Evolutionary conservation across 768 basidiomycete genomes (phyloP), one percentile per base, ranked within the genome.

Genomic region (Suillus occidentalis): DNA sequence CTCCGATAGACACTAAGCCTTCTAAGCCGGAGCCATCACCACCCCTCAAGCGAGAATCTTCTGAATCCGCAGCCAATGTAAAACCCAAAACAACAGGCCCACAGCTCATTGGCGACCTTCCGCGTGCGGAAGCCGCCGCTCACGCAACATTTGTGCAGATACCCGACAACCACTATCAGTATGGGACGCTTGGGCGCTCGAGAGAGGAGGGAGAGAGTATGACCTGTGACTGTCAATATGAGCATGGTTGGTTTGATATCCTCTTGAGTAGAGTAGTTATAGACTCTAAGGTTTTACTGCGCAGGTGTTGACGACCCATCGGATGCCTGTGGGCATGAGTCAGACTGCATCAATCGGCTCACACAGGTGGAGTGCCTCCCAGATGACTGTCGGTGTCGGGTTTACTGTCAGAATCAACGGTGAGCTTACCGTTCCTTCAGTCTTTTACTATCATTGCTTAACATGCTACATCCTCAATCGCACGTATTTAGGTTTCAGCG

Each of bases 361-460:
- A 96, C 97, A 31, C 96, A 97, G 77, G 94, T 99, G 14, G 97
- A 99, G 78, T 99, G 97, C 78, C 78, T 96, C n/a, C 80, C 86
- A 16, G 90, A 85, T 45, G 95, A 98, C 69, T 99, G 97, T 80
- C 86, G 90, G 45, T 95, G 93, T 80, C 81, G 87, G 53, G 72
- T 79, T 8, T 82, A 89, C 70, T 99, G 97, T 76, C 90, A 89
- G 74, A 99, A 99, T 74, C 97, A 98, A 79, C 86, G 97, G 97
- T 96, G 72, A 71, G 68, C 52, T 50, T 56, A 18, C 16, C 43
- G 39, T 60, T 45, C 34, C 63, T 18, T 58, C 39, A 34, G 53
- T 14, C 42, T 58, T 42, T 25, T 8, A 59, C 18, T 43, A 28
- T 56, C 55, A n/a, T 62, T 60, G 39, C 62, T 65, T 53, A 60